Base-by-base conservation (phyloP, 371 early-diverging fungal genomes). In the Mortierella sp. region DNA sequence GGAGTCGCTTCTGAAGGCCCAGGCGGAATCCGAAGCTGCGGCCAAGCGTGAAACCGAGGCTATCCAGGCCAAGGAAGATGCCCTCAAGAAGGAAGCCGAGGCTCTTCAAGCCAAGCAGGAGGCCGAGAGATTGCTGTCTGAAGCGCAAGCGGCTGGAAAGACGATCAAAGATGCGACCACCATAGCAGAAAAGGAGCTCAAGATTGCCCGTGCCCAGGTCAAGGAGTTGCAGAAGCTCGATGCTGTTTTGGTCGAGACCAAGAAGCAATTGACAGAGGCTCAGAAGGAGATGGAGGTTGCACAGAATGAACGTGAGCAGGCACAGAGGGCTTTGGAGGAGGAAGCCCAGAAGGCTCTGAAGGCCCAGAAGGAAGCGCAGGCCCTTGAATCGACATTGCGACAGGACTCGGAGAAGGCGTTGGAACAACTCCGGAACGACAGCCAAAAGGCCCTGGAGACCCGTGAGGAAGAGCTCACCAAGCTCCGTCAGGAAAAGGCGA, bases 1-100 rank as follows among this genome's bases (percentile, higher is more conserved):
- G 61, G 76, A 74, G 41, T 73, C 58, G 1, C 43, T 76, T 19
- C 26, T 58, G 76, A 77, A 87, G 43, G 89, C 87, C 26, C 76
- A 89, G 11, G 85, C 89, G 1, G 71, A 53, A 24, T 50, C 86
- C 24, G 81, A 86, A 43, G 55, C 45, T 6, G 81, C 87, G 41
- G 86, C 83, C 2, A 79, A 86, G 45, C 80, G 85, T 48, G 88
- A 89, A 50, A 70, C 89, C 10, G 87, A 90, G 73, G 85, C 89
- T 63, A 43, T 85, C 22, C 87, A 90, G 85, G 84, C 90, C 64
- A 77, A 86, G 58, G 86, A 90, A 66, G 48, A 65, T 26, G 70
- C 85, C 76, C 66, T 79, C 73, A 45, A 87, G 77, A 77, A 74
- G 37, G 74, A 89, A 64, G 61, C 87, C 19, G 81, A 87, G 67